Conservation (phyloP, 768 basidiomycete genomes). For the Kwoniella botswanensis region DNA sequence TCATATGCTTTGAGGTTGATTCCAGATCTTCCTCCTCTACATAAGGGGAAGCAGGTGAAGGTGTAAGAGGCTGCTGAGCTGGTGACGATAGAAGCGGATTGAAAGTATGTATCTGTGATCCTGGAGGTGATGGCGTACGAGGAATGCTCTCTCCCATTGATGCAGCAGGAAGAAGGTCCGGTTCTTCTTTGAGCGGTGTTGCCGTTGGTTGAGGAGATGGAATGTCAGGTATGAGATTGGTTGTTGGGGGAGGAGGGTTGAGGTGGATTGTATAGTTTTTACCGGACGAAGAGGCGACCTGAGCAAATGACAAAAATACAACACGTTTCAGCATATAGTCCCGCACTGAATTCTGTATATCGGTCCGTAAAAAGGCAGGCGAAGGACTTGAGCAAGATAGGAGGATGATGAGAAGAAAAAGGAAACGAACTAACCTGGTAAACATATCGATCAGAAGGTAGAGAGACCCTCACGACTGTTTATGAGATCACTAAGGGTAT, state of each 20-base stretch:
- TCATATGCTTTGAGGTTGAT: neutral
- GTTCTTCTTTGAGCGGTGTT: neutral
- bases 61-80: neutral
- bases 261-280: constrained; percentile 44
- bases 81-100: constrained; percentile 8
- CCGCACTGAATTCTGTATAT: no score
- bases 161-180: neutral
- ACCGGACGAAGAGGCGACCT: constrained; percentile 46
- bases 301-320: no score
- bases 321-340: no score
- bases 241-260: constrained; percentile 13
- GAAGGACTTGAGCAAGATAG: neutral
- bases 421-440: constrained; percentile 36
- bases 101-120: constrained; percentile 2
- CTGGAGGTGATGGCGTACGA: constrained; percentile 12
- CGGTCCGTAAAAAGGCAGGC: no score
- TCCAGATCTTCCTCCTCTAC: neutral
- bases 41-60: neutral
- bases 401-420: neutral
- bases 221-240: neutral
- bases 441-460: constrained; percentile 34
- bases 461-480: constrained; percentile 33
- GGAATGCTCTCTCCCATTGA: constrained; percentile 1
- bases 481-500: neutral
- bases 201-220: neutral